Conservation (phyloP, 139 green algal species). For the Chlamydomonas urium region DNA sequence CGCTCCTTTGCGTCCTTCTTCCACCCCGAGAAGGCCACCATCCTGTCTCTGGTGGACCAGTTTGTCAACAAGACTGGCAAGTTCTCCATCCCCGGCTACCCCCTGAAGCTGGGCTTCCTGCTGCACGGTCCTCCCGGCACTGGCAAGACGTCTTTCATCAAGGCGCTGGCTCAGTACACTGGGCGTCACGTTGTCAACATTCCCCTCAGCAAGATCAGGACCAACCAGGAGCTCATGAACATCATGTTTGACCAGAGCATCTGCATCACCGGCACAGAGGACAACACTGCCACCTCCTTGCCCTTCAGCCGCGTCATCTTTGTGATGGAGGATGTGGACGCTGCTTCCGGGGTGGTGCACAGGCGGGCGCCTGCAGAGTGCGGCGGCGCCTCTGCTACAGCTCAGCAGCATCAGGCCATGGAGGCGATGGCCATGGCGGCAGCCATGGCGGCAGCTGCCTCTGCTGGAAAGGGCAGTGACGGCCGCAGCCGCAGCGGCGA, state of each 20-base stretch:
- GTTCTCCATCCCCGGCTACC: conserved; percentile 43
- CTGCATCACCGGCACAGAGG: neutral
- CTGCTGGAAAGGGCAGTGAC: neutral
- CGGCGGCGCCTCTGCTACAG: neutral
- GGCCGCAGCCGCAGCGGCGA: neutral
- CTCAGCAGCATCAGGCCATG: neutral
- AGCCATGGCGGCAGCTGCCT: neutral
- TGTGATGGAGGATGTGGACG: conserved; percentile 55
- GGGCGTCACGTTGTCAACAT: conserved; percentile 46
- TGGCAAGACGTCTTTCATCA: conserved; percentile 46
- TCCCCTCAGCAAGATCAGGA: conserved; percentile 44
- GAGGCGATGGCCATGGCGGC: neutral
- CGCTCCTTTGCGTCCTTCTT: conserved; percentile 46
- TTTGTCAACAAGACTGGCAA: conserved; percentile 36
- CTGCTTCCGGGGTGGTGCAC: conserved; percentile 14
- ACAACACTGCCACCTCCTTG: neutral
- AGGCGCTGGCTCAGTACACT: conserved; percentile 52
- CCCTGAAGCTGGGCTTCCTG: conserved; percentile 41
- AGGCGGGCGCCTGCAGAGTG: no score
- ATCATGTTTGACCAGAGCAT: conserved; percentile 40
- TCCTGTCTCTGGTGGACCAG: conserved; percentile 23
- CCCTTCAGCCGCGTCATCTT: conserved; percentile 46
- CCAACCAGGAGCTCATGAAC: conserved; percentile 53
- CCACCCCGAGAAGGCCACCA: conserved; percentile 38
- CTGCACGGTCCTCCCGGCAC: conserved; percentile 44